A percentile compares a stretch with the other conserved stretches of the same genome.
These are phyloP conservation scores for Naganishia friedmannii DNA, from an alignment of 768 basidiomycete genomes.

Conservation along the genomic window DNA sequence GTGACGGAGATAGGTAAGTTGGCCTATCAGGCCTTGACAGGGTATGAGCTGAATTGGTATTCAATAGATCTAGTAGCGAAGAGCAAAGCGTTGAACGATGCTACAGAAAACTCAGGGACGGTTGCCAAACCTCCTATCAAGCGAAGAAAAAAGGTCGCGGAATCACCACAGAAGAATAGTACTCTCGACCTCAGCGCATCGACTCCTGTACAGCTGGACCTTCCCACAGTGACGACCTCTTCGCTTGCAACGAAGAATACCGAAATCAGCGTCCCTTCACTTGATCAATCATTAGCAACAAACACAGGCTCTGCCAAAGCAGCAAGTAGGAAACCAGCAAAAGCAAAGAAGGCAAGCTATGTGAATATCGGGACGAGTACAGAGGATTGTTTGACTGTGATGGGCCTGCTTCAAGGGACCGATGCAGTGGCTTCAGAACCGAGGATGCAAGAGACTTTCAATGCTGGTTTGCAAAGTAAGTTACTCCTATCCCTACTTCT, in stretches of 20 bases:
- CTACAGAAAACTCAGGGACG: not conserved
- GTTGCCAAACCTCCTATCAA: not conserved
- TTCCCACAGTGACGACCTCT: not conserved
- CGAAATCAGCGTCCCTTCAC: not conserved
- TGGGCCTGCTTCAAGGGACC: not conserved
- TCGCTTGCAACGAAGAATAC: not conserved
- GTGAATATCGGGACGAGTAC: not conserved
- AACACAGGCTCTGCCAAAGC: not conserved
- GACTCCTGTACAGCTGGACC: not conserved
- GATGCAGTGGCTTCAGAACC: not conserved
- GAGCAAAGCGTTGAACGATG: not conserved
- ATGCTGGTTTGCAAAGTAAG: not conserved
- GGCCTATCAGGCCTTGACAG: no score
- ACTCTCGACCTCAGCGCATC: not conserved
- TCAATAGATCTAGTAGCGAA: not conserved
- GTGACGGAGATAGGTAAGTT: slow-evolving; percentile 1
- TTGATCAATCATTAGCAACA: not conserved
- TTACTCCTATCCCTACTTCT: not conserved
- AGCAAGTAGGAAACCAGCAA: not conserved
- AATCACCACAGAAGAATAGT: not conserved
- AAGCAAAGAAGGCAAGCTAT: not conserved
- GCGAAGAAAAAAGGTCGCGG: not conserved
- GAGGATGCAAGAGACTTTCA: not conserved
- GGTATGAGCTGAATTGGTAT: no score
- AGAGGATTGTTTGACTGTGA: not conserved